phyloP scores from a whole-genome alignment of 768 basidiomycete species.

The Boletus sp. region DNA sequence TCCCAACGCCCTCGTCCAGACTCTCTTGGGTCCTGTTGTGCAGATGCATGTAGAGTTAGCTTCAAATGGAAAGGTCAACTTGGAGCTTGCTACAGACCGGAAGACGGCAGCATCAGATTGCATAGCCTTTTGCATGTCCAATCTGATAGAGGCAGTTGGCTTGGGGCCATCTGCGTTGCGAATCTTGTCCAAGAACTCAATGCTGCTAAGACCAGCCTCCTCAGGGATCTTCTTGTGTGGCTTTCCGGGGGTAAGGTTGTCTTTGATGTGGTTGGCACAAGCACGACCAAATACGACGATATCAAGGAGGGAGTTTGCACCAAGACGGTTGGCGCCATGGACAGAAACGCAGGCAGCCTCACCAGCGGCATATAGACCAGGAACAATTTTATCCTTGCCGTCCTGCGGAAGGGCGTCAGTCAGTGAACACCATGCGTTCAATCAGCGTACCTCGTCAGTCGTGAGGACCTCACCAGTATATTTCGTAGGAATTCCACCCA shows the following conservation, averaged over 20 bases:
- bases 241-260: conserved; percentile 84
- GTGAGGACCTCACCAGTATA: conserved; percentile 98
- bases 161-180: conserved; percentile 78
- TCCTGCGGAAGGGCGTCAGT: conserved; percentile 35
- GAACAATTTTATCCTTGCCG: conserved; percentile 92
- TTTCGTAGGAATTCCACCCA: conserved; percentile 99
- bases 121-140: conserved; percentile 99
- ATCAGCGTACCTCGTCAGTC: conserved; percentile 52
- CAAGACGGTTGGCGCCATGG: conserved; percentile 98
- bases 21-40: conserved; percentile 71
- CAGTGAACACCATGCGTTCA: neutral
- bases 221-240: conserved; percentile 86
- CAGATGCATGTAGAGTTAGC: neutral
- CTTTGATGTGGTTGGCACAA: conserved; percentile 96
- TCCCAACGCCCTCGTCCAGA: conserved; percentile 89
- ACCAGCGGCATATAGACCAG: conserved; percentile 96
- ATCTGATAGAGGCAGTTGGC: conserved; percentile 84
- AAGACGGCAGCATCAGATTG: conserved; percentile 97
- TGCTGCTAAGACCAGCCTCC: conserved; percentile 78
- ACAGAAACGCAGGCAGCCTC: conserved; percentile 99
- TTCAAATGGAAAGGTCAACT: neutral
- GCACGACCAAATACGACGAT: conserved; percentile 99
- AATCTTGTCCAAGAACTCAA: conserved; percentile 87
- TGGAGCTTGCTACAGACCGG: conserved; percentile 45
- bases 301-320: conserved; percentile 97